Percentiles rank a stretch among this genome's conserved stretches.
Evolutionary conservation across 1,139 yeast genomes (phyloP).

Genomic region (Hemisphaericaspora lyxosophila): DNA sequence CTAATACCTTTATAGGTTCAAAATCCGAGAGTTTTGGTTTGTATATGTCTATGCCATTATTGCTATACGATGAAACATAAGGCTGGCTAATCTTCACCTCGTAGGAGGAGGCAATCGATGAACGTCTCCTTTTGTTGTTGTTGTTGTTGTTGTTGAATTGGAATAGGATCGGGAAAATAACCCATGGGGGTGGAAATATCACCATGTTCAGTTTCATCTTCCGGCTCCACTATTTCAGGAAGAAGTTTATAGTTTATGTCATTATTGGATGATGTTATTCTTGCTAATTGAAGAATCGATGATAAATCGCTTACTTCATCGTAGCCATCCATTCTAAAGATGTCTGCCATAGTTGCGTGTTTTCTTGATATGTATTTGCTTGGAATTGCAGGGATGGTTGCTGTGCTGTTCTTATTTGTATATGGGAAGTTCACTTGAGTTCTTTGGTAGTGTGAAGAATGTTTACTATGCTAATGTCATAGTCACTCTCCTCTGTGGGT

Average conservation of each 20-base stretch:
- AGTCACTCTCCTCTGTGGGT: no score
- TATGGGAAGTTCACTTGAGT: neutral
- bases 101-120: slow-evolving; percentile 19
- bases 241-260: neutral
- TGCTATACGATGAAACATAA: slow-evolving; percentile 12
- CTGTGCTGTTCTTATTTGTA: no score
- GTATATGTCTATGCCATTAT: slow-evolving; percentile 11
- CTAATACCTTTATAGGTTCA: slow-evolving; percentile 76
- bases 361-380: no score
- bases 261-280: slow-evolving; percentile 10
- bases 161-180: slow-evolving; percentile 11
- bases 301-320: slow-evolving; percentile 6
- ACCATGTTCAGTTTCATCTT: slow-evolving; percentile 5
- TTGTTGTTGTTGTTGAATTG: slow-evolving; percentile 13
- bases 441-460: neutral
- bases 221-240: slow-evolving; percentile 8
- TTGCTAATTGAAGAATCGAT: neutral
- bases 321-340: slow-evolving; percentile 16
- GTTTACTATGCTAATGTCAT: neutral
- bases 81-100: slow-evolving; percentile 15
- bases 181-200: slow-evolving; percentile 8
- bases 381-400: no score
- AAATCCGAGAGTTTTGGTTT: slow-evolving; percentile 57
- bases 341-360: slow-evolving; percentile 14
- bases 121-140: slow-evolving; percentile 17